phyloP scores from a whole-genome alignment of 306 rosid species.

The Malus orientalis region DNA sequence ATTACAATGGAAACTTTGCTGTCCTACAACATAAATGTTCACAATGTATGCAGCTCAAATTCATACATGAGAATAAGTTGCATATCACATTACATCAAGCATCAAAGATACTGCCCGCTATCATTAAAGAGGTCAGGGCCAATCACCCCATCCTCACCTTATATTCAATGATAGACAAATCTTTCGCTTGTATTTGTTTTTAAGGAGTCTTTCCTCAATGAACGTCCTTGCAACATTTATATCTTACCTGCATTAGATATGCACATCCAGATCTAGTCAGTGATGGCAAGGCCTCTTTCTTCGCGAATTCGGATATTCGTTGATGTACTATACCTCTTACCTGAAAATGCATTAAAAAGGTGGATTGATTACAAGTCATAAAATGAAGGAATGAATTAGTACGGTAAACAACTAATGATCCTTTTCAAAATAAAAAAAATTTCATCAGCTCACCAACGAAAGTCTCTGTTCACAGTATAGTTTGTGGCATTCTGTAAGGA shows the following conservation, averaged over 20 bases:
- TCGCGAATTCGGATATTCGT: slow-evolving; percentile 83
- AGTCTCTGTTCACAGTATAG: slow-evolving; percentile 92
- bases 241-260: slow-evolving; percentile 79
- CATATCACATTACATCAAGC: background rate
- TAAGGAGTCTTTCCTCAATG: background rate
- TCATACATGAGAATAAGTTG: background rate
- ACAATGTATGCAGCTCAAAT: background rate
- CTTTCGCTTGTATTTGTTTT: background rate
- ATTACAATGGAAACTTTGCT: slow-evolving; percentile 2
- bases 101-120: background rate
- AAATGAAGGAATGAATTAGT: slow-evolving; percentile 8
- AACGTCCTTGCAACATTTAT: background rate
- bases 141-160: background rate
- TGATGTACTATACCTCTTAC: slow-evolving; percentile 80
- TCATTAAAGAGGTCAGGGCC: background rate
- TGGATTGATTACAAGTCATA: background rate
- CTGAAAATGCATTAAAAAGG: slow-evolving; percentile 37
- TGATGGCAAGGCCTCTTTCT: slow-evolving; percentile 93
- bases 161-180: background rate
- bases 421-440: background rate
- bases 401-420: slow-evolving; percentile 23
- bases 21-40: background rate
- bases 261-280: slow-evolving; percentile 98
- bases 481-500: slow-evolving; percentile 90
- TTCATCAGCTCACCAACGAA: slow-evolving; percentile 67